Percentiles rank a stretch among this genome's conserved stretches.
Conservation (phyloP, 2,329 filamentous ascomycete genomes). For the Fusarium clavum region DNA sequence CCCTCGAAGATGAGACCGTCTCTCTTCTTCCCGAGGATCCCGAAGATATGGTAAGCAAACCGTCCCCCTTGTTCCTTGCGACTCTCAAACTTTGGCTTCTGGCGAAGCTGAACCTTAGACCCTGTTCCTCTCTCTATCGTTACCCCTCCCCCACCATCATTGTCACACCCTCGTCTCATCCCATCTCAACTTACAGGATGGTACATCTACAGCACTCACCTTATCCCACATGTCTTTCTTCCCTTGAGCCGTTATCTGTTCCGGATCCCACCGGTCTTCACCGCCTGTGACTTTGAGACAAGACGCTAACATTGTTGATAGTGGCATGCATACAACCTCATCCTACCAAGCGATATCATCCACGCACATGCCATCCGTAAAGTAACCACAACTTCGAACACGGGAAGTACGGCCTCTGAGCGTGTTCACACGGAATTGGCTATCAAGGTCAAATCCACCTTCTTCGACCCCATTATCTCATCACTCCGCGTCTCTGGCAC, state of each 20-base stretch:
- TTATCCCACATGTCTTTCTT: slow-evolving; percentile 10
- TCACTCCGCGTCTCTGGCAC: slow-evolving; percentile 67
- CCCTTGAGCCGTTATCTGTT: slow-evolving; percentile 21
- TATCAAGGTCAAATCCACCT: slow-evolving; percentile 67
- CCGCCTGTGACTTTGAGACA: slow-evolving; percentile 19
- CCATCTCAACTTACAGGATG: slow-evolving; percentile 10
- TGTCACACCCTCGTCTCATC: slow-evolving; percentile 29
- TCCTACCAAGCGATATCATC: slow-evolving; percentile 64
- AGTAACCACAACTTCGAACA: slow-evolving; percentile 60
- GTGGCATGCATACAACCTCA: slow-evolving; percentile 73
- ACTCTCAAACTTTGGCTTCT: slow-evolving; percentile 15
- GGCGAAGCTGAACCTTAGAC: slow-evolving; percentile 10
- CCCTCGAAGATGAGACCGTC: slow-evolving; percentile 56
- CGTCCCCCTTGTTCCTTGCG: slow-evolving; percentile 15
- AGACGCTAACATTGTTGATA: slow-evolving; percentile 40
- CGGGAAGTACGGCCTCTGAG: slow-evolving; percentile 63
- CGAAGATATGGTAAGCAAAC: slow-evolving; percentile 58
- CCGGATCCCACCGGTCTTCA: slow-evolving; percentile 11
- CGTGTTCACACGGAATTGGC: slow-evolving; percentile 69
- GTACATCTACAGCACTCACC: slow-evolving; percentile 7
- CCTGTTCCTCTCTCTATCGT: slow-evolving; percentile 27
- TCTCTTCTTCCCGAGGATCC: slow-evolving; percentile 59
- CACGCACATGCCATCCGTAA: slow-evolving; percentile 68
- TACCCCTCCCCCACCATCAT: slow-evolving; percentile 37
- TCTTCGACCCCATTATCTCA: slow-evolving; percentile 68